A percentile compares a stretch with the other conserved stretches of the same genome.
Evolutionary conservation across 2,329 filamentous ascomycete species (phyloP).

Genomic region (Alternaria brassicae): DNA sequence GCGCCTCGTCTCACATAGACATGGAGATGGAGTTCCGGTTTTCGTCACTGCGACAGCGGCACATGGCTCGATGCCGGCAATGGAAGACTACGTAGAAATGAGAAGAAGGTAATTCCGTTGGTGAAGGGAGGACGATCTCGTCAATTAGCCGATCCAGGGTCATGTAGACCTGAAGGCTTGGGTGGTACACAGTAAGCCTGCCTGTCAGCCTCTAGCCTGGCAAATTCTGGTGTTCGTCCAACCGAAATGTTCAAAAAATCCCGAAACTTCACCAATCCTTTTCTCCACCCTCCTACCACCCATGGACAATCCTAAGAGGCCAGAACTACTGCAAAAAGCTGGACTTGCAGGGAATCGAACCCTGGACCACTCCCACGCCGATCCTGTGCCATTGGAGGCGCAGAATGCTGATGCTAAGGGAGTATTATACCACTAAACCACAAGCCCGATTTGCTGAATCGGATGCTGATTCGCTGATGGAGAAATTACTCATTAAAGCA

Average conservation of each 20-base stretch:
- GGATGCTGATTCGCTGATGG: neutral
- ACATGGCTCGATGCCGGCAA: conserved; percentile 6
- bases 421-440: conserved; percentile 34
- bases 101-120: neutral
- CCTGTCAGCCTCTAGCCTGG: too few species aligned
- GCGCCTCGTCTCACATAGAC: conserved; percentile 5
- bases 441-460: conserved; percentile 14
- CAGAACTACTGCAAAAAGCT: conserved; percentile 3
- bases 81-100: neutral
- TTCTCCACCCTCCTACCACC: neutral
- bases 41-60: conserved; percentile 4
- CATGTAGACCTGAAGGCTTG: conserved; percentile 7
- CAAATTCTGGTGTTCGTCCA: neutral
- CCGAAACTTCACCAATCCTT: neutral
- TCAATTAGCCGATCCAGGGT: conserved; percentile 5
- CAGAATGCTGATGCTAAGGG: too few species aligned
- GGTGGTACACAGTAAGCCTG: neutral
- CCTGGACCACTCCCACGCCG: conserved; percentile 26
- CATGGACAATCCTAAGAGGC: neutral
- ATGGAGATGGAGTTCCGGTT: conserved; percentile 10
- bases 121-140: neutral
- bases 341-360: conserved; percentile 17
- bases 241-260: neutral
- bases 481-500: too few species aligned
- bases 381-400: too few species aligned